Evolutionary conservation across 805 yeast genomes (phyloP).

Genomic region (Candida vartiovaarae): DNA sequence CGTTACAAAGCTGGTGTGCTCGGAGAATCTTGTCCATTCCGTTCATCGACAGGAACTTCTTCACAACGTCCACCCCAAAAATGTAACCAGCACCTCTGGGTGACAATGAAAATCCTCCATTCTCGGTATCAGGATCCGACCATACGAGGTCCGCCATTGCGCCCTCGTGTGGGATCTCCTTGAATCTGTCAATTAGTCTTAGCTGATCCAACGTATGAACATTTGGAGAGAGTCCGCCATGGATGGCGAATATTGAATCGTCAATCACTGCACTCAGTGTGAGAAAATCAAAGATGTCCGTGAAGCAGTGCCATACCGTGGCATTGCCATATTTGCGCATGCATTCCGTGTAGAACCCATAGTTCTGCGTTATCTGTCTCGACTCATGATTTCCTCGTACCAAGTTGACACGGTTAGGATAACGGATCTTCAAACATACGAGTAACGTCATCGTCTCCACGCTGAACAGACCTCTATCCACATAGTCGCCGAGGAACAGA

Average conservation of each 20-base stretch:
- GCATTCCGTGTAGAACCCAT: slow-evolving; percentile 95
- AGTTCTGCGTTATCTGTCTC: slow-evolving; percentile 92
- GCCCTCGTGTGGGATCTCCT: slow-evolving; percentile 97
- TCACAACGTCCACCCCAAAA: slow-evolving; percentile 87
- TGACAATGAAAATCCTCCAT: slow-evolving; percentile 69
- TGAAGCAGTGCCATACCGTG: slow-evolving; percentile 81
- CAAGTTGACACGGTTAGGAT: slow-evolving; percentile 75
- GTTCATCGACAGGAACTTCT: slow-evolving; percentile 75
- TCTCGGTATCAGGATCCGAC: slow-evolving; percentile 93
- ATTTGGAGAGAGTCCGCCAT: slow-evolving; percentile 94
- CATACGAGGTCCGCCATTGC: slow-evolving; percentile 99
- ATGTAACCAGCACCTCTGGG: slow-evolving; percentile 98
- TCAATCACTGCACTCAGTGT: slow-evolving; percentile 88
- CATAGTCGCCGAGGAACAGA: slow-evolving; percentile 90
- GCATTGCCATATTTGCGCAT: slow-evolving; percentile 77
- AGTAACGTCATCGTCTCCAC: slow-evolving; percentile 87
- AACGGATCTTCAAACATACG: slow-evolving; percentile 76
- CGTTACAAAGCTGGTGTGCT: slow-evolving; percentile 96
- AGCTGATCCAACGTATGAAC: slow-evolving; percentile 93
- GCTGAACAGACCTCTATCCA: slow-evolving; percentile 89
- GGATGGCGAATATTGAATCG: slow-evolving; percentile 86
- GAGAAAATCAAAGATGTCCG: slow-evolving; percentile 88
- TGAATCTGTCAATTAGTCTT: slow-evolving; percentile 80
- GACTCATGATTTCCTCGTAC: slow-evolving; percentile 96
- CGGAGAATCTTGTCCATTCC: slow-evolving; percentile 74